phyloP scores from a whole-genome alignment of 2,329 filamentous ascomycete genomes.

The Teratosphaeria epicoccoides region DNA sequence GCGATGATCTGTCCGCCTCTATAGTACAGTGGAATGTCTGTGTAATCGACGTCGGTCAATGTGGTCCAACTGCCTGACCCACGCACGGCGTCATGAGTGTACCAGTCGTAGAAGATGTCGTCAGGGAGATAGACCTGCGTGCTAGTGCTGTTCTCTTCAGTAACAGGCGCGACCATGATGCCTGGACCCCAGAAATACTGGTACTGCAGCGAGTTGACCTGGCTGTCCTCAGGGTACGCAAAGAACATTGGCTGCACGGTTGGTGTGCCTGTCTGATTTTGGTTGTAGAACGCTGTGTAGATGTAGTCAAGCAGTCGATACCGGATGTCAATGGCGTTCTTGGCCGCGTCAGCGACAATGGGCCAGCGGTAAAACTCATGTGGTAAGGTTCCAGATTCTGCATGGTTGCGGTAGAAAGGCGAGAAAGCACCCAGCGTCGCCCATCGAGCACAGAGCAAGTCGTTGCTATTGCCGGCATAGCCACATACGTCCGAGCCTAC shows the following conservation, averaged over 20 bases:
- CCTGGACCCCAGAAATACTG: slow-evolving; percentile 52
- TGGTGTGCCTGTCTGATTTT: slow-evolving; percentile 52
- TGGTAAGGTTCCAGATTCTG: slow-evolving; percentile 39
- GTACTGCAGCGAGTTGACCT: slow-evolving; percentile 41
- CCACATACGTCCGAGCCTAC: slow-evolving; percentile 61
- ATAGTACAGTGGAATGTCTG: slow-evolving; percentile 56
- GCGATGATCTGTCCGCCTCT: slow-evolving; percentile 57
- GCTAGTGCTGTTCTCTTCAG: slow-evolving; percentile 39
- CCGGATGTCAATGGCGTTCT: slow-evolving; percentile 58
- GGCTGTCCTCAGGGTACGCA: slow-evolving; percentile 50
- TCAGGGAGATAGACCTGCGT: slow-evolving; percentile 48
- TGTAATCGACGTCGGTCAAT: slow-evolving; percentile 36
- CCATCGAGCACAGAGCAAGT: slow-evolving; percentile 66
- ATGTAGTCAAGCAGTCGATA: slow-evolving; percentile 71
- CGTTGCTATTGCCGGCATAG: slow-evolving; percentile 40
- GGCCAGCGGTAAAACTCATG: slow-evolving; percentile 68
- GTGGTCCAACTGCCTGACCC: slow-evolving; percentile 38
- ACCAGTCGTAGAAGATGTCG: slow-evolving; percentile 52
- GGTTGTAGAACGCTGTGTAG: slow-evolving; percentile 58
- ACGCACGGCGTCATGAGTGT: slow-evolving; percentile 38
- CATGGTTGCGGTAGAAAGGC: slow-evolving; percentile 69
- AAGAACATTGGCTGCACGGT: slow-evolving; percentile 62
- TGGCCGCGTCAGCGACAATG: slow-evolving; percentile 51
- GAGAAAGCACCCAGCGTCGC: slow-evolving; percentile 61
- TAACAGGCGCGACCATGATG: slow-evolving; percentile 48